Base-by-base conservation (phyloP, 2,329 filamentous ascomycete species). In the Coniella lustricola region DNA sequence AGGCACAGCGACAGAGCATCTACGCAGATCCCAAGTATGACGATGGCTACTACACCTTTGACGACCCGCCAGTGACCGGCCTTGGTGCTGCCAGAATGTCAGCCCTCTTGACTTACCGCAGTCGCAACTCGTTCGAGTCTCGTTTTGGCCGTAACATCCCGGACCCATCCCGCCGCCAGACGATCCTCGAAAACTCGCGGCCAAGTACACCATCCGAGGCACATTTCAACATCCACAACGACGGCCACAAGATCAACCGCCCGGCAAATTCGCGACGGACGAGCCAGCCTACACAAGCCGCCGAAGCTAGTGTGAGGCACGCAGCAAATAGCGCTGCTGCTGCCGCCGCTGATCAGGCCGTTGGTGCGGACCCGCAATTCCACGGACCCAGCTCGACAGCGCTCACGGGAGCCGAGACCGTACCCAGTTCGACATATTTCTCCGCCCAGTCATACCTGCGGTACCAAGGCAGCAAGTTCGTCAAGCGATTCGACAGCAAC, bases 1-100 rank as follows among this genome's bases (percentile, higher is more conserved):
- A 93, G 64, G 87, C 87, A 3, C 88, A 94, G 65, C 77, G 88
- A 44, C 87, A 93, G 68, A 90, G 86, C 75, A 97, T 98, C 64
- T 98, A 97, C 69, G 90, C 89, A 34, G 93, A 98, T 64, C 93
- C 93, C 29, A 97, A 96, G 71, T 98, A 98, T 66, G 90, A 96
- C 54, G 90, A 97, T 61, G 93, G 93, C 38, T 97, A 96, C 69
- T 98, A 97, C 64, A 61, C 81, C 1, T 94, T 93, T 59, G 77
- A 86, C 29, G 89, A 97, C 58, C 90, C 90, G 31, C 93, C 93
- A 0, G 74, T 82, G 0, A 85, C 90, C 1, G 93, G 93, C 1
- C 78, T 98, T 2, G 90, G 90, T 12, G 93, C 93, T 7, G 93
- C 93, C 21, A 89, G 93, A 60, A 98, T 98, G 93, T 89, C 90